phyloP scores from a whole-genome alignment of 2,329 filamentous ascomycete species.

The Fusarium torreyae region DNA sequence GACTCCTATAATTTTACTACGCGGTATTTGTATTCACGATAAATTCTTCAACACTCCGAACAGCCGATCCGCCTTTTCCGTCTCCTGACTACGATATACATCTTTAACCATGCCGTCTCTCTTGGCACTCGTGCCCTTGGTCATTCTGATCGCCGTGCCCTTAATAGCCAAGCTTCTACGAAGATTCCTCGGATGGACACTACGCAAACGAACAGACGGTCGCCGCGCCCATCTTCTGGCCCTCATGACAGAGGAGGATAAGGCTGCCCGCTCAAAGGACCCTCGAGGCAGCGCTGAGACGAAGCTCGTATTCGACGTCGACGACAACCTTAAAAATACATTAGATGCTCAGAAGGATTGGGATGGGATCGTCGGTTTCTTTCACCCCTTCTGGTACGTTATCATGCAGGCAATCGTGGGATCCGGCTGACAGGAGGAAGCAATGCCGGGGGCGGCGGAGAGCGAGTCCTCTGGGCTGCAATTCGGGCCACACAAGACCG shows the following conservation, averaged over 20 bases:
- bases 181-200: slow-evolving; percentile 69
- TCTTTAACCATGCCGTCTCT: slow-evolving; percentile 21
- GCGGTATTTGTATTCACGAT: neutral
- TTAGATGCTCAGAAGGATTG: slow-evolving; percentile 70
- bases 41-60: neutral
- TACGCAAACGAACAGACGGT: slow-evolving; percentile 75
- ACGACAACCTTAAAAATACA: slow-evolving; percentile 49
- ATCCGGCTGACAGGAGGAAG: slow-evolving; percentile 60
- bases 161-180: slow-evolving; percentile 56
- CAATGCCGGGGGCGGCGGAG: slow-evolving; percentile 96
- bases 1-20: neutral
- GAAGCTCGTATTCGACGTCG: slow-evolving; percentile 70
- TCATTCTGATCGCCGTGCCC: slow-evolving; percentile 48
- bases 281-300: slow-evolving; percentile 65
- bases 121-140: slow-evolving; percentile 32
- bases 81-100: slow-evolving; percentile 6
- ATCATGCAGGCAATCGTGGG: slow-evolving; percentile 1
- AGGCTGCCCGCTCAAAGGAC: slow-evolving; percentile 55
- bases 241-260: slow-evolving; percentile 64
- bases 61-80: slow-evolving; percentile 8
- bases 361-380: slow-evolving; percentile 93
- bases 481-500: slow-evolving; percentile 90
- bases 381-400: slow-evolving; percentile 93
- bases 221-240: slow-evolving; percentile 71
- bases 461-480: slow-evolving; percentile 96